phyloP scores from a whole-genome alignment of 371 early-diverging fungal genomes.

The Mortierella sp. region DNA sequence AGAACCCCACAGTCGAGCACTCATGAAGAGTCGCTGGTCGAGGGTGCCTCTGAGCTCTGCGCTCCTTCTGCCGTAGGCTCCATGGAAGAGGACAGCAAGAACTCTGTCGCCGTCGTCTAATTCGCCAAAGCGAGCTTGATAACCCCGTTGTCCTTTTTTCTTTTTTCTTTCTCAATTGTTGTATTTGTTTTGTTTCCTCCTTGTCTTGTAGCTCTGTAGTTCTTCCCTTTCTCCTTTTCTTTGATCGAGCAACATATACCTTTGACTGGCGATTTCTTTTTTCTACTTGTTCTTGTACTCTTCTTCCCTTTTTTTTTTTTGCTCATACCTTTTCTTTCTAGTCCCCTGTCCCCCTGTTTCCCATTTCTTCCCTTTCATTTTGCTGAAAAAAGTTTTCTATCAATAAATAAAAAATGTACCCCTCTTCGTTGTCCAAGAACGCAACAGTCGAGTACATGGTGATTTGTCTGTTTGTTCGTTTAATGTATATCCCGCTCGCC shows the following conservation, averaged over 20 bases:
- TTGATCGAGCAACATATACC: slow-evolving; percentile 12
- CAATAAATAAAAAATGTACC: neutral
- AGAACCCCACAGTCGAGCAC: slow-evolving; percentile 39
- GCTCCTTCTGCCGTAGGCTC: slow-evolving; percentile 28
- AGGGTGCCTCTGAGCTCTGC: slow-evolving; percentile 20
- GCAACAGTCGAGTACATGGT: too few species aligned
- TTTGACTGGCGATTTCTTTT: neutral
- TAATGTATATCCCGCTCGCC: too few species aligned
- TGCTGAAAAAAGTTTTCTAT: neutral
- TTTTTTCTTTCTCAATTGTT: neutral
- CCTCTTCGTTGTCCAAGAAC: neutral
- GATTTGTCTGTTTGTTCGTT: too few species aligned
- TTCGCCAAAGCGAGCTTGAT: neutral
- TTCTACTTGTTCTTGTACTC: slow-evolving; percentile 9
- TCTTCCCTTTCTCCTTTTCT: neutral
- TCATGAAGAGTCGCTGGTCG: slow-evolving; percentile 29
- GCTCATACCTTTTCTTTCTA: slow-evolving; percentile 14
- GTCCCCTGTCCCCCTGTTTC: neutral
- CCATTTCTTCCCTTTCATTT: neutral
- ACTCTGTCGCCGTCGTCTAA: slow-evolving; percentile 33
- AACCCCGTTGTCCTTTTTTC: neutral
- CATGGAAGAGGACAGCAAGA: slow-evolving; percentile 45
- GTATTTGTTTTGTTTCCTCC: slow-evolving; percentile 5
- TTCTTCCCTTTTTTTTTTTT: neutral
- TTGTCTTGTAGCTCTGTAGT: neutral